These are phyloP conservation scores for Cladorrhinum sp. DNA, from an alignment of 2,329 filamentous ascomycete species.

Conservation along the genomic window DNA sequence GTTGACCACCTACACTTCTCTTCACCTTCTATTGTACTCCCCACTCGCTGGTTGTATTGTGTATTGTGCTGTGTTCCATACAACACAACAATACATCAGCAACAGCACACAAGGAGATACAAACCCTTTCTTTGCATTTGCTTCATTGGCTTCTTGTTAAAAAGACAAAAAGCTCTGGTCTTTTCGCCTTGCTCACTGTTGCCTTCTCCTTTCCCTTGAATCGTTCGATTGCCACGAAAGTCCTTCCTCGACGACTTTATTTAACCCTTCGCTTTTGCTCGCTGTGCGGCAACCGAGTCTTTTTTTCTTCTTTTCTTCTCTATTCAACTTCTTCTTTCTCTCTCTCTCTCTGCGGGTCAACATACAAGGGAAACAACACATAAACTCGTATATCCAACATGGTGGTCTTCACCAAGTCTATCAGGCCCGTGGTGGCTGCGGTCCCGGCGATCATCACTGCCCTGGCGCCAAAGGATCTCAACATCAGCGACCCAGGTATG, in stretches of 20 bases:
- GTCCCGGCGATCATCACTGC: conserved; percentile 23
- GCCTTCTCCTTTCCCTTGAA: conserved; percentile 6
- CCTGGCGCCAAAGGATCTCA: conserved; percentile 33
- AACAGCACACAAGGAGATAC: not conserved
- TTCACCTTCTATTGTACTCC: not conserved
- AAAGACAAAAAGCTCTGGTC: conserved; percentile 8
- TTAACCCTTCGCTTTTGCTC: not conserved
- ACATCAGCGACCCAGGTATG: conserved; percentile 38
- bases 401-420: conserved; percentile 32
- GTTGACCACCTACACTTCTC: not conserved
- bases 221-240: too few species aligned
- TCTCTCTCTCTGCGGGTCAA: conserved; percentile 1
- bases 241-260: not conserved
- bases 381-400: not conserved
- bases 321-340: not conserved
- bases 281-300: conserved; percentile 11
- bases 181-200: not conserved
- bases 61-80: not conserved
- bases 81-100: not conserved
- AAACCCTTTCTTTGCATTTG: not conserved
- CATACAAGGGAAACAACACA: not conserved
- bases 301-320: not conserved
- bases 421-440: conserved; percentile 19
- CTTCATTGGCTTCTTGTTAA: too few species aligned
- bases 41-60: not conserved